phyloP scores from a whole-genome alignment of 169 alveolate genomes.

The Neospora caninum region DNA sequence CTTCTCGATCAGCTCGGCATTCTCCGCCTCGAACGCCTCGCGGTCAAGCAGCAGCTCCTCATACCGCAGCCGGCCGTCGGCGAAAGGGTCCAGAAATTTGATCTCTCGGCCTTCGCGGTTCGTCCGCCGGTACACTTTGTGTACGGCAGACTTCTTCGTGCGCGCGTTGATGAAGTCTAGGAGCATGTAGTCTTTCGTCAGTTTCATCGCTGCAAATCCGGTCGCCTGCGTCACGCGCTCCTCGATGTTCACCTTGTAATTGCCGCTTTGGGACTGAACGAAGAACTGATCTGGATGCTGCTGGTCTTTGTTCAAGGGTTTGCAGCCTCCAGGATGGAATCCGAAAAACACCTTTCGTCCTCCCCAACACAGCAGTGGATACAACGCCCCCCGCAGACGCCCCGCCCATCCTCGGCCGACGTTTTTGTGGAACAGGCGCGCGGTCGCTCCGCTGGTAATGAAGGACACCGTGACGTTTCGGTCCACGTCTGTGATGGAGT shows the following conservation, averaged over 20 bases:
- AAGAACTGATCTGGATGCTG: slow-evolving; percentile 42
- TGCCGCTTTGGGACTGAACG: slow-evolving; percentile 37
- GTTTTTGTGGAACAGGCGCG: slow-evolving; percentile 26
- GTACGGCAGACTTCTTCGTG: slow-evolving; percentile 9
- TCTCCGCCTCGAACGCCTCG: slow-evolving; percentile 58
- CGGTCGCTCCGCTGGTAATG: slow-evolving; percentile 54
- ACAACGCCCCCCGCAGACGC: slow-evolving; percentile 40
- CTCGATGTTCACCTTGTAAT: slow-evolving; percentile 31
- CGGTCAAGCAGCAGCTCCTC: slow-evolving; percentile 53
- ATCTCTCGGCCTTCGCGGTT: slow-evolving; percentile 40
- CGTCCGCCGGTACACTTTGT: slow-evolving; percentile 46
- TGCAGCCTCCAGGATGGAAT: slow-evolving; percentile 62
- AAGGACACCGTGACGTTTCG: slow-evolving; percentile 43
- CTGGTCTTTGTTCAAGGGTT: slow-evolving; percentile 41
- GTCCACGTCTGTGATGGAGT: slow-evolving; percentile 47
- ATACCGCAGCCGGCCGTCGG: slow-evolving; percentile 32
- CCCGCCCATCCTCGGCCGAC: slow-evolving; percentile 60
- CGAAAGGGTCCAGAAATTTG: slow-evolving; percentile 48
- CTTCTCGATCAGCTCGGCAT: slow-evolving; percentile 42
- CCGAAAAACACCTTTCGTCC: slow-evolving; percentile 32
- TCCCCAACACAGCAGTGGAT: slow-evolving; percentile 55
- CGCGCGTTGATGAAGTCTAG: slow-evolving; percentile 45
- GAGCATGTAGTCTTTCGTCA: slow-evolving; percentile 41
- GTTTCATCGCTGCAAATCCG: slow-evolving; percentile 55
- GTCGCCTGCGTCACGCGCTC: slow-evolving; percentile 38